These are phyloP conservation scores for Boletellus ananiceps DNA, from an alignment of 768 basidiomycete genomes.

Conservation along the genomic window DNA sequence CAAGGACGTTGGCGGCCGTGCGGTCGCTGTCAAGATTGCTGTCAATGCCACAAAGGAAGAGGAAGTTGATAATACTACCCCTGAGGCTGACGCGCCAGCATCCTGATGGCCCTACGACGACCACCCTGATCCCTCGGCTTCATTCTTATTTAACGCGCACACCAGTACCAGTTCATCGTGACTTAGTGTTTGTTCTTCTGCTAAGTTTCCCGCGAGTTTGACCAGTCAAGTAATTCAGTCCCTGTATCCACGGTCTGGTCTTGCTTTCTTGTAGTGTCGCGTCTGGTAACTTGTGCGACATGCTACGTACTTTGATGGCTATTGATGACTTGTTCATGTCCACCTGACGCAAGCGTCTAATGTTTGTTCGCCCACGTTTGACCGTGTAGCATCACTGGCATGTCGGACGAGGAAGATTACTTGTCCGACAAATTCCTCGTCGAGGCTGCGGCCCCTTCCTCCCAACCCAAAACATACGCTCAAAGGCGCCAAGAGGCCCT, in stretches of 20 bases:
- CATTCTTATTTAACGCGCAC: slow-evolving; percentile 26
- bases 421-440: slow-evolving; percentile 82
- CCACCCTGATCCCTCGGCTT: slow-evolving; percentile 19
- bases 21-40: slow-evolving; percentile 92
- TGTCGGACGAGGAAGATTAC: slow-evolving; percentile 81
- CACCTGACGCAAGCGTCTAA: slow-evolving; percentile 7
- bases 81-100: slow-evolving; percentile 30
- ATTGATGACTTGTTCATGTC: slow-evolving; percentile 26
- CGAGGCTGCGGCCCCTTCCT: slow-evolving; percentile 31
- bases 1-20: slow-evolving; percentile 80
- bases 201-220: slow-evolving; percentile 38
- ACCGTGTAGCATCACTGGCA: slow-evolving; percentile 23
- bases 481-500: slow-evolving; percentile 66
- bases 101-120: slow-evolving; percentile 20
- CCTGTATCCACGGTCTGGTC: slow-evolving; percentile 41
- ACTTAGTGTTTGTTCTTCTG: slow-evolving; percentile 32
- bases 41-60: slow-evolving; percentile 76
- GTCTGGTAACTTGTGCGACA: slow-evolving; percentile 24
- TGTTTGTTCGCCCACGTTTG: slow-evolving; percentile 19
- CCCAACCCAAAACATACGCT: slow-evolving; percentile 58
- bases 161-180: slow-evolving; percentile 23
- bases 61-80: slow-evolving; percentile 37
- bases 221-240: slow-evolving; percentile 28
- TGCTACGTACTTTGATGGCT: slow-evolving; percentile 27
- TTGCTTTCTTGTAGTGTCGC: slow-evolving; percentile 38